These are phyloP conservation scores for Aspergillus incahuasiensis DNA, from an alignment of 495 filamentous ascomycete genomes.

Conservation along the genomic window DNA sequence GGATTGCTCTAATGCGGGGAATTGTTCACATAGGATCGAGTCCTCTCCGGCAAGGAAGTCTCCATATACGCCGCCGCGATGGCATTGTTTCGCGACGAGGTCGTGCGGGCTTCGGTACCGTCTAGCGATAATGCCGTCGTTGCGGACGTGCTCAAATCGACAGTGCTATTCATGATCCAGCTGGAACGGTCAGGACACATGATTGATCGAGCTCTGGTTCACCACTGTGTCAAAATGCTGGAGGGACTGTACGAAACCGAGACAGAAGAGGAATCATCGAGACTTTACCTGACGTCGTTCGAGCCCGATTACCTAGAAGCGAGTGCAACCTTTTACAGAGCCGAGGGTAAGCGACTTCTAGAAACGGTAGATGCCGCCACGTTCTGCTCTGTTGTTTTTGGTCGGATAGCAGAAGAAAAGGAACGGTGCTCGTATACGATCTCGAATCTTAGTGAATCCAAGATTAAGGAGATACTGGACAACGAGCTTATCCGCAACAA, in stretches of 20 bases:
- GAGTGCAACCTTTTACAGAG: slow-evolving; percentile 68
- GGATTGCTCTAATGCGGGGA: slow-evolving; percentile 1
- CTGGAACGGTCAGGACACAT: slow-evolving; percentile 89
- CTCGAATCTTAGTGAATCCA: slow-evolving; percentile 60
- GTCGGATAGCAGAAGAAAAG: slow-evolving; percentile 72
- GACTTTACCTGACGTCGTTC: slow-evolving; percentile 80
- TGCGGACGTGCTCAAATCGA: slow-evolving; percentile 67
- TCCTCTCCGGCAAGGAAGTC: slow-evolving; percentile 64
- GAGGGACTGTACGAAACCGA: slow-evolving; percentile 82
- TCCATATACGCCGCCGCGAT: slow-evolving; percentile 81
- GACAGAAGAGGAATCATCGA: slow-evolving; percentile 62
- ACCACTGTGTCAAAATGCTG: slow-evolving; percentile 83
- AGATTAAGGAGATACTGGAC: slow-evolving; percentile 76
- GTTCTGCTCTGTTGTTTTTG: slow-evolving; percentile 74
- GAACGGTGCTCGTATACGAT: slow-evolving; percentile 78
- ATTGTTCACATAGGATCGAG: slow-evolving; percentile 55
- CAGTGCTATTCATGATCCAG: slow-evolving; percentile 84
- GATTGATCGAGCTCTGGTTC: slow-evolving; percentile 77
- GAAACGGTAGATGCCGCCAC: slow-evolving; percentile 72
- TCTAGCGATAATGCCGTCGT: slow-evolving; percentile 46
- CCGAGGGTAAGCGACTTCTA: slow-evolving; percentile 68
- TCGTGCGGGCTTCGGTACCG: slow-evolving; percentile 55
- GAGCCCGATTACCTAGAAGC: slow-evolving; percentile 69
- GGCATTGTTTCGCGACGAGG: slow-evolving; percentile 78
- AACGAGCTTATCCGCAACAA: slow-evolving; percentile 70